These are phyloP conservation scores for Arthrobotrys megalospora DNA, from an alignment of 2,329 filamentous ascomycete genomes.

Conservation along the genomic window DNA sequence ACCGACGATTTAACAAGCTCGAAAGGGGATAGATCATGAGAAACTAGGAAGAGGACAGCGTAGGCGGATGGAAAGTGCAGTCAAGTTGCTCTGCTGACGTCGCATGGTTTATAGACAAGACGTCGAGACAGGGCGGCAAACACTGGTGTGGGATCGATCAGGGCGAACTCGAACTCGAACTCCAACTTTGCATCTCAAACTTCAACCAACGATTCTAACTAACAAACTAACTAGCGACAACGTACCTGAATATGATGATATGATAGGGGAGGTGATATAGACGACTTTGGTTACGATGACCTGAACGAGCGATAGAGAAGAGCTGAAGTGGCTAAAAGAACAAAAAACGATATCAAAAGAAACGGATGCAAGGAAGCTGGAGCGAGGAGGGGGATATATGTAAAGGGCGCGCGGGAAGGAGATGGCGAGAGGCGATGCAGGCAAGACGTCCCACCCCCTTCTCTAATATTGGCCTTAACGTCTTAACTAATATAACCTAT, in stretches of 20 bases:
- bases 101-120: constrained; percentile 33
- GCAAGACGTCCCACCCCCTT: constrained; percentile 53
- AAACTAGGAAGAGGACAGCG: constrained; percentile 16
- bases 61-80: not conserved
- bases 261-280: constrained; percentile 35
- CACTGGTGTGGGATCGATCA: constrained; percentile 21
- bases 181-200: constrained; percentile 12
- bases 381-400: constrained; percentile 41
- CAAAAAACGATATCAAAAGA: constrained; percentile 24
- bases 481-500: constrained; percentile 42
- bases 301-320: constrained; percentile 55
- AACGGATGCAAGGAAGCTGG: constrained; percentile 38
- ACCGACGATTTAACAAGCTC: constrained; percentile 21
- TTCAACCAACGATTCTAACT: constrained; percentile 7
- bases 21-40: constrained; percentile 23
- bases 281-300: constrained; percentile 25
- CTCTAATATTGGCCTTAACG: constrained; percentile 51
- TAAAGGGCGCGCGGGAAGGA: constrained; percentile 56
- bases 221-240: constrained; percentile 3
- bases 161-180: constrained; percentile 23
- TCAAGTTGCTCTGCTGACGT: constrained; percentile 16
- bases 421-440: constrained; percentile 46
- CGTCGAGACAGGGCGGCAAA: constrained; percentile 33
- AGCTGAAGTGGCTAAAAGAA: constrained; percentile 37
- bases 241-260: constrained; percentile 42